Percentiles rank a stretch among this genome's conserved stretches.
phyloP scores from a whole-genome alignment of 768 basidiomycete genomes.

The Tricholoma matsutake region DNA sequence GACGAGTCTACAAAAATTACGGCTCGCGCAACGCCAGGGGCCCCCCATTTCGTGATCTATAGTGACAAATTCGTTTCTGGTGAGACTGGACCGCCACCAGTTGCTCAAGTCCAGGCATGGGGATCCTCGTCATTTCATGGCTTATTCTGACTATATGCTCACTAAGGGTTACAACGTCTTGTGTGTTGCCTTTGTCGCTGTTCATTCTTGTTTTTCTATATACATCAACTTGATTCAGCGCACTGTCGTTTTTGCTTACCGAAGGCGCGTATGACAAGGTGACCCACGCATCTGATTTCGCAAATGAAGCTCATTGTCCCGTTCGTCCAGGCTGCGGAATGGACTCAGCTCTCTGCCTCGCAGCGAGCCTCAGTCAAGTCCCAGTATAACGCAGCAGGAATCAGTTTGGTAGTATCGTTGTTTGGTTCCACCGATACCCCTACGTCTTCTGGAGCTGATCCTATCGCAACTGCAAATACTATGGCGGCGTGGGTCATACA shows the following conservation, averaged over 20 bases:
- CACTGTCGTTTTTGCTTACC: constrained; percentile 39
- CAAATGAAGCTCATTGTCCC: not conserved
- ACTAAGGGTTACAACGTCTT: constrained; percentile 8
- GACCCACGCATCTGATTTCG: not conserved
- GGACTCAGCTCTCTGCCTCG: constrained; percentile 35
- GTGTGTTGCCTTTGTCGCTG: not conserved
- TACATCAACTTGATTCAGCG: constrained; percentile 4
- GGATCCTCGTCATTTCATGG: not conserved
- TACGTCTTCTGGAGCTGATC: constrained; percentile 43
- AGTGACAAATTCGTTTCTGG: constrained; percentile 7
- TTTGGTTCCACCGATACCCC: constrained; percentile 50
- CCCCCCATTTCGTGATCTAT: constrained; percentile 6
- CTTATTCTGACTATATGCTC: not conserved
- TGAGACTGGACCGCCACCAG: constrained; percentile 6
- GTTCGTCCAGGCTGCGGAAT: constrained; percentile 36
- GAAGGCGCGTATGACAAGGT: constrained; percentile 38
- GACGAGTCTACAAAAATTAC: not conserved
- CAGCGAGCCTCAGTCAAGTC: constrained; percentile 40
- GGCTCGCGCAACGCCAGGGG: constrained; percentile 1
- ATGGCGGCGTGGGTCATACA: constrained; percentile 51
- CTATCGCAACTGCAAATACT: constrained; percentile 42
- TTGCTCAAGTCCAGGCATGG: constrained; percentile 2
- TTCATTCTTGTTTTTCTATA: not conserved
- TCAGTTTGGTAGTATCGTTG: constrained; percentile 53
- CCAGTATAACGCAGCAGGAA: constrained; percentile 52